Conservation (phyloP, 2,329 filamentous ascomycete genomes). For the Aspergillus neoniger region DNA sequence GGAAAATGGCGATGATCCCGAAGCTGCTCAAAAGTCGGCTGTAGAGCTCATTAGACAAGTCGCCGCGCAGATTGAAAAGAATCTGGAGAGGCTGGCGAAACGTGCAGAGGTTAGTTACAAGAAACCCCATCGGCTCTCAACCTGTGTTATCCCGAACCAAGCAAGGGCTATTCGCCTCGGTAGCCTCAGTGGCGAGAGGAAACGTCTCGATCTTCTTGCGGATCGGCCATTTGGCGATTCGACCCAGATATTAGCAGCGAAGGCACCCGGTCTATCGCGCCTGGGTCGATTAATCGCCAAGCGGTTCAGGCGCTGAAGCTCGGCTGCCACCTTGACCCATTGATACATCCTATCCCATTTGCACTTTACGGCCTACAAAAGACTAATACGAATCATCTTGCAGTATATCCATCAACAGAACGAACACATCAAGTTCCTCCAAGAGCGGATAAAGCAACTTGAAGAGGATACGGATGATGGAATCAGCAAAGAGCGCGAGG, state of each 20-base stretch:
- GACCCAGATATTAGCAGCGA: neutral
- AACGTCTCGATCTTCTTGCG: conserved; percentile 1
- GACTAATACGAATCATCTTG: conserved; percentile 6
- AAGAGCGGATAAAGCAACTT: conserved; percentile 43
- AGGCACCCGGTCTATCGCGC: neutral
- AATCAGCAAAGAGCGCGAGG: conserved; percentile 44
- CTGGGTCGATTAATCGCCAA: conserved; percentile 2
- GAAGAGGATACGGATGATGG: conserved; percentile 41
- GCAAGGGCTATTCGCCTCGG: neutral
- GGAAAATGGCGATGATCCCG: conserved; percentile 34
- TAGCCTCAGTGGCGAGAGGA: neutral
- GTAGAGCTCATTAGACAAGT: conserved; percentile 46
- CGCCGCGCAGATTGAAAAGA: conserved; percentile 60
- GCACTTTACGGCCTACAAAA: neutral
- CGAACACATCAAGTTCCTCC: conserved; percentile 45
- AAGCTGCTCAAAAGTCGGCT: conserved; percentile 38
- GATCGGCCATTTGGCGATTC: conserved; percentile 5
- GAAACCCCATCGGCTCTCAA: neutral
- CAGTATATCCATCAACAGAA: conserved; percentile 48
- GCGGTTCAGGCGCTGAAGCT: neutral
- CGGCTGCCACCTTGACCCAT: neutral
- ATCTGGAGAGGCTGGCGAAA: conserved; percentile 44
- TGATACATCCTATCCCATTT: neutral
- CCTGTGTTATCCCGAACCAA: neutral
- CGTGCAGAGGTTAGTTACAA: conserved; percentile 44